Evolutionary conservation across 2,329 filamentous ascomycete species (phyloP).

Genomic region (Hypoxylon sp.): DNA sequence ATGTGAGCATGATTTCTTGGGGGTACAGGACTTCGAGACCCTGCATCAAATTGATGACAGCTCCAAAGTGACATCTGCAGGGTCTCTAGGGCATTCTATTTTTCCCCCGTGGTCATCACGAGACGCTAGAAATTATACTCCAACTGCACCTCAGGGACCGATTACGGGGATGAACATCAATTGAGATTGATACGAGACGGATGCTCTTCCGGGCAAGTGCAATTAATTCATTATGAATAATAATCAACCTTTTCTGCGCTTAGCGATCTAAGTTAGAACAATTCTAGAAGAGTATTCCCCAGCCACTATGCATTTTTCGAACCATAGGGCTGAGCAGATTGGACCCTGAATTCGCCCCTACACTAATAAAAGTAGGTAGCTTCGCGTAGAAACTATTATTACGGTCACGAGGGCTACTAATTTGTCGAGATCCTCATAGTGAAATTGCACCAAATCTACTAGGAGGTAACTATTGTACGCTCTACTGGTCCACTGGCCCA

Average conservation of each 20-base stretch:
- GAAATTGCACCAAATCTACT: constrained; percentile 15
- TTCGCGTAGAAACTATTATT: constrained; percentile 13
- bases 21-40: constrained; percentile 25
- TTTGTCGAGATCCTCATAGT: constrained; percentile 26
- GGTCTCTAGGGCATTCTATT: constrained; percentile 15
- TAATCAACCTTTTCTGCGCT: background rate
- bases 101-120: constrained; percentile 2
- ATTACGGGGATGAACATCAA: constrained; percentile 8
- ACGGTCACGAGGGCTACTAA: constrained; percentile 31
- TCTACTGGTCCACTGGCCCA: constrained; percentile 1
- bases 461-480: background rate
- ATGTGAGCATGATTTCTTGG: constrained; percentile 28
- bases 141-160: constrained; percentile 16
- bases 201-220: constrained; percentile 7
- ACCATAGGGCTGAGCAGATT: constrained; percentile 34
- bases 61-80: constrained; percentile 25
- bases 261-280: constrained; percentile 10
- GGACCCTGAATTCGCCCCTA: constrained; percentile 29
- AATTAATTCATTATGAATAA: background rate
- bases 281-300: constrained; percentile 25
- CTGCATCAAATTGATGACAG: constrained; percentile 25
- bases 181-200: background rate
- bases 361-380: constrained; percentile 17
- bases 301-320: constrained; percentile 19
- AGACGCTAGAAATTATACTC: constrained; percentile 10